Evolutionary conservation across 1,284 basidiomycete genomes (phyloP).

Genomic region (Ganoderma resinaceum): DNA sequence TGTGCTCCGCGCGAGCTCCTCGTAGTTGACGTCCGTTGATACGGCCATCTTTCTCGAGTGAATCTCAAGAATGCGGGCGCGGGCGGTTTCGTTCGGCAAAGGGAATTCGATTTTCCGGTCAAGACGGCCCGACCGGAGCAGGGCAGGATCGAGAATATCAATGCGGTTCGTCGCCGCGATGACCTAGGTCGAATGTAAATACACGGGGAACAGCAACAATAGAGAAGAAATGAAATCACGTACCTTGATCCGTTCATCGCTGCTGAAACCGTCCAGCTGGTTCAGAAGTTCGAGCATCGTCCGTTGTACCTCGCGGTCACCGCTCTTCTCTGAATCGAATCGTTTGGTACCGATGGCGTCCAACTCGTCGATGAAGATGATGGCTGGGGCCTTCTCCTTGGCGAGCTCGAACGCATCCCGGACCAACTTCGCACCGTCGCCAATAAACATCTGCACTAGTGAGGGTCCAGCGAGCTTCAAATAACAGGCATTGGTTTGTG

Average conservation of each 20-base stretch:
- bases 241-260: slow-evolving; percentile 96
- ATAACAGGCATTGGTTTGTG: slow-evolving; percentile 85
- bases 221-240: slow-evolving; percentile 29
- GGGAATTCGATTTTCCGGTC: slow-evolving; percentile 88
- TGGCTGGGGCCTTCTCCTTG: slow-evolving; percentile 80
- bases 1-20: slow-evolving; percentile 77
- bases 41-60: slow-evolving; percentile 94
- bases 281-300: slow-evolving; percentile 85
- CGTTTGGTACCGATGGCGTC: slow-evolving; percentile 85
- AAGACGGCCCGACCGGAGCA: slow-evolving; percentile 78
- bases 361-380: slow-evolving; percentile 86
- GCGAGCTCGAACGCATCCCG: slow-evolving; percentile 81
- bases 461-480: slow-evolving; percentile 83
- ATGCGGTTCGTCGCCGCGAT: slow-evolving; percentile 99
- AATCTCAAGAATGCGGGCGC: slow-evolving; percentile 80
- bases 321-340: slow-evolving; percentile 82
- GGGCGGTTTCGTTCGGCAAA: slow-evolving; percentile 76
- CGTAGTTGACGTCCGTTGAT: slow-evolving; percentile 77
- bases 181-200: slow-evolving; percentile 60
- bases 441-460: slow-evolving; percentile 86
- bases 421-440: slow-evolving; percentile 83
- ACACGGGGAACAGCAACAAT: slow-evolving; percentile 7
- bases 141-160: slow-evolving; percentile 90
- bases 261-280: slow-evolving; percentile 81
- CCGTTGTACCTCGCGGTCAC: slow-evolving; percentile 81